A percentile compares a stretch with the other conserved stretches of the same genome.
These are phyloP conservation scores for Piper betle DNA, from an alignment of 164 flowering plant genomes.

Conservation along the genomic window DNA sequence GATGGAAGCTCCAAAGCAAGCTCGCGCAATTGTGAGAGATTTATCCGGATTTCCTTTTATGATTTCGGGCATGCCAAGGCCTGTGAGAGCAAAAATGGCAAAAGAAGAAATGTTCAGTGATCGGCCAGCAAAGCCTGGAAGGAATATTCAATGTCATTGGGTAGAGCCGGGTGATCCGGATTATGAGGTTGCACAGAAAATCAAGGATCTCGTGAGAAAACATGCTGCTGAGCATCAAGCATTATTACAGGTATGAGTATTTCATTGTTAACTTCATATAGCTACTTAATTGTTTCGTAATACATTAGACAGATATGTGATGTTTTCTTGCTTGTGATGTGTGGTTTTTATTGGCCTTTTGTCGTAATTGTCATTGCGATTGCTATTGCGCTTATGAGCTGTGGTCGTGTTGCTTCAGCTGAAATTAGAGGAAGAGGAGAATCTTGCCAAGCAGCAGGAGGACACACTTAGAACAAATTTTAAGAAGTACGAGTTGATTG, in stretches of 20 bases:
- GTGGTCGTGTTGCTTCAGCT: constrained; percentile 13
- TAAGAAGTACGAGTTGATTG: constrained; percentile 45
- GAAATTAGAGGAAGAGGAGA: constrained; percentile 43
- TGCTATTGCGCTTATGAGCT: not conserved
- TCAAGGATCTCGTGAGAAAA: constrained; percentile 28
- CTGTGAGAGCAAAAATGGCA: constrained; percentile 56
- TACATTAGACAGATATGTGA: not conserved
- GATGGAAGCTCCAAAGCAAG: constrained; percentile 39
- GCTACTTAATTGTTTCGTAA: not conserved
- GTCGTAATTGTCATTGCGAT: not conserved
- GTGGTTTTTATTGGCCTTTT: not conserved
- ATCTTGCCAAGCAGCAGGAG: constrained; percentile 43
- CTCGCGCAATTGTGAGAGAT: constrained; percentile 16
- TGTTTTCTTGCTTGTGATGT: not conserved
- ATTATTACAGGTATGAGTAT: constrained; percentile 34
- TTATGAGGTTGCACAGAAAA: constrained; percentile 36
- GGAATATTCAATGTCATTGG: constrained; percentile 37
- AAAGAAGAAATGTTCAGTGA: constrained; percentile 48
- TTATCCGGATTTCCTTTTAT: constrained; percentile 38
- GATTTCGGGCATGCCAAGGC: constrained; percentile 86
- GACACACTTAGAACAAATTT: constrained; percentile 29
- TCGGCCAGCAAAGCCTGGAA: constrained; percentile 51
- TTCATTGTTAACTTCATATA: not conserved
- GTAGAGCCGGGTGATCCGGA: constrained; percentile 50
- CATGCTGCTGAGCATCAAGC: constrained; percentile 40